These are phyloP conservation scores for Melanogaster broomeanus DNA, from an alignment of 768 basidiomycete genomes.

Conservation along the genomic window DNA sequence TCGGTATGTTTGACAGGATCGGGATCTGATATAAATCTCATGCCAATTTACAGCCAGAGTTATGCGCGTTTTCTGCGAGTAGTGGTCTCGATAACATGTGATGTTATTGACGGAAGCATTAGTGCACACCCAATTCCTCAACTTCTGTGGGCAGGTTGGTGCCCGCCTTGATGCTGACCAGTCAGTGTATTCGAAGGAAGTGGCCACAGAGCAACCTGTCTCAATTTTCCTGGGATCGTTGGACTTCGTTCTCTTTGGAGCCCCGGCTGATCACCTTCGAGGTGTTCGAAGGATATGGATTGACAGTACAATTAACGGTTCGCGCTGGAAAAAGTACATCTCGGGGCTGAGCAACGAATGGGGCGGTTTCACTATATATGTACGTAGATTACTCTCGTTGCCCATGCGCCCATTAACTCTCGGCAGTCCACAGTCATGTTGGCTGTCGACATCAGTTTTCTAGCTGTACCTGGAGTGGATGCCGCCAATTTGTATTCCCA, in stretches of 20 bases:
- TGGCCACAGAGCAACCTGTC: conserved; percentile 5
- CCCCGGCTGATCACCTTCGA: background rate
- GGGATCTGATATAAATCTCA: background rate
- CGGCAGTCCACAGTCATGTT: background rate
- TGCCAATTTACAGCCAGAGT: conserved; percentile 2
- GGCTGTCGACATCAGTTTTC: background rate
- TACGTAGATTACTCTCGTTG: background rate
- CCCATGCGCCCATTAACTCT: background rate
- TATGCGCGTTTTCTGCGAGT: background rate
- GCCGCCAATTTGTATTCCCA: background rate
- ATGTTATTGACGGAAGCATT: background rate
- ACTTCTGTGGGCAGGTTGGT: background rate
- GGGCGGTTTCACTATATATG: conserved; percentile 1
- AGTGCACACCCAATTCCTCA: background rate
- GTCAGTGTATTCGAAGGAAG: background rate
- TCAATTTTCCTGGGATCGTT: conserved; percentile 5
- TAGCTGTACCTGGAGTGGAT: background rate
- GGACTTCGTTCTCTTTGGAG: background rate
- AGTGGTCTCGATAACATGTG: conserved; percentile 5
- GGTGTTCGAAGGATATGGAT: background rate
- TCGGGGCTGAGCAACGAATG: background rate
- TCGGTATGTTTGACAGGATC: background rate
- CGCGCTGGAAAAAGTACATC: background rate
- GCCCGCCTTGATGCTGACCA: background rate
- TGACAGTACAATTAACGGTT: background rate